Evolutionary conservation across 768 basidiomycete genomes (phyloP), one percentile per base, ranked within the genome.

Genomic region (Kwoniella bestiolae): DNA sequence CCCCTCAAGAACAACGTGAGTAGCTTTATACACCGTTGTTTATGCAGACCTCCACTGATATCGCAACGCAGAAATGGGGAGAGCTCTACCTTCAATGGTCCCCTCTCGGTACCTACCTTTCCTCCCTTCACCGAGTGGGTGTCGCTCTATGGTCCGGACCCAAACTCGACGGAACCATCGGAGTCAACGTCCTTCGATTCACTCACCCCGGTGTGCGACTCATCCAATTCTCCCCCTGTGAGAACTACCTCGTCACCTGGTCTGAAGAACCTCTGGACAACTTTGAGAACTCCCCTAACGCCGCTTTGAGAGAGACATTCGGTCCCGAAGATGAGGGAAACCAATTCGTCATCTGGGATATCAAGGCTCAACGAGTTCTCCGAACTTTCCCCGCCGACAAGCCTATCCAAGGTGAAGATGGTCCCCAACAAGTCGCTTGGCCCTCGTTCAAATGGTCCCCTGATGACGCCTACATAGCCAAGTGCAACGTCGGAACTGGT

Each of bases 1-100:
- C 71, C 75, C 2, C 84, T 89, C 75, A 83, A 82, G 61, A 90
- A 91, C 83, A 86, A 86, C 63, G 93, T 92, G 73, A 70, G 88
- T 83, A 38, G 32, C 21, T n/a, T 58, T n/a, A 3, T 28, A n/a
- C n/a, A n/a, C n/a, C n/a, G n/a, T n/a, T n/a, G n/a, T n/a, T n/a
- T n/a, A n/a, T n/a, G n/a, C n/a, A n/a, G n/a, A n/a, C n/a, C n/a
- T n/a, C 21, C 3, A 35, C 50, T 63, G 14, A 52, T 35, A 12
- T 25, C 29, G 38, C 23, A 63, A 45, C 44, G 25, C 74, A 92
- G 91, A 90, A 91, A 79, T 97, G 96, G 93, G 96, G 92, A 76
- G 94, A 98, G 77, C 86, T 95, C 56, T 99, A 95, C 82, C 89
- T 93, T 21, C 90, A 91, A 31, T 99, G 96, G 96, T 98, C 96